phyloP scores from a whole-genome alignment of 306 rosid genomes.

The Lathyrus aphaca region DNA sequence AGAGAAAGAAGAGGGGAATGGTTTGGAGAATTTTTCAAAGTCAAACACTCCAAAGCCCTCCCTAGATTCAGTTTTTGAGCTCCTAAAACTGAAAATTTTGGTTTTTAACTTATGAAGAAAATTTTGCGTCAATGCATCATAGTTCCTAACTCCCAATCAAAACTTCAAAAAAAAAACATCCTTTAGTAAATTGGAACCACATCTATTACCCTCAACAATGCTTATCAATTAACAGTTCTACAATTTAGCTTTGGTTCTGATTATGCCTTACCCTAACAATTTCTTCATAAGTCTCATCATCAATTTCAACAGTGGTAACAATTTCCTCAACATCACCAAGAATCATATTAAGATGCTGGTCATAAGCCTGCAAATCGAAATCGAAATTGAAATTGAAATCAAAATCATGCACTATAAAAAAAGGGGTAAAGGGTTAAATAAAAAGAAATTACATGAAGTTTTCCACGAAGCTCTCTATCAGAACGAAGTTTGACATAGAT shows the following conservation, averaged over 20 bases:
- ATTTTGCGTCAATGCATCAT: neutral
- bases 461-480: slow-evolving; percentile 97
- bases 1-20: neutral
- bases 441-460: slow-evolving; percentile 73
- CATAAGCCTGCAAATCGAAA: slow-evolving; percentile 83
- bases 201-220: slow-evolving; percentile 18
- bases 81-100: neutral
- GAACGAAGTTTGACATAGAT: slow-evolving; percentile 98
- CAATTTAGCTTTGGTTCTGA: slow-evolving; percentile 3
- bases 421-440: slow-evolving; percentile 9
- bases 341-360: slow-evolving; percentile 99
- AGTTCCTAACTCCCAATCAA: neutral
- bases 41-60: neutral
- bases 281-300: slow-evolving; percentile 98
- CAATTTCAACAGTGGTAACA: slow-evolving; percentile 92
- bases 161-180: neutral
- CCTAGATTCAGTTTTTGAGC: neutral
- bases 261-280: slow-evolving; percentile 84
- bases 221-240: neutral
- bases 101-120: neutral
- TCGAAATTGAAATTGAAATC: slow-evolving; percentile 33
- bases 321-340: slow-evolving; percentile 99
- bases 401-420: slow-evolving; percentile 23
- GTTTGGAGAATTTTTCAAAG: neutral
- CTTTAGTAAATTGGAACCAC: slow-evolving; percentile 14